phyloP scores from a whole-genome alignment of 768 basidiomycete genomes.

The Russula sp. region DNA sequence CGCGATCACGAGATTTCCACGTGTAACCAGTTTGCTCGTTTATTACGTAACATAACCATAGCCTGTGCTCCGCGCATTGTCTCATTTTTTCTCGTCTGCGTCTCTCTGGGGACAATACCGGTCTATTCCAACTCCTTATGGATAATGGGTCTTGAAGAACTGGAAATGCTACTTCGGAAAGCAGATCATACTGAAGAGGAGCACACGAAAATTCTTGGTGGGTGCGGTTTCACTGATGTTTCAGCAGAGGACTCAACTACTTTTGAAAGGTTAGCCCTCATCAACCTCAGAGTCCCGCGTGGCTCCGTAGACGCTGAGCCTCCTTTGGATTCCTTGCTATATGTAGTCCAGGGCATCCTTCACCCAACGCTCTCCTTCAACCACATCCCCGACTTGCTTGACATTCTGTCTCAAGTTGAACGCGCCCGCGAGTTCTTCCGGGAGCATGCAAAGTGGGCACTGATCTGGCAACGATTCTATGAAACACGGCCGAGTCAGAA shows the following conservation, averaged over 20 bases:
- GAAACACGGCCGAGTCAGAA: conserved; percentile 9
- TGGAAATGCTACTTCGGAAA: conserved; percentile 12
- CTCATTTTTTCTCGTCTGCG: background rate
- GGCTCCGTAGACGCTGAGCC: conserved; percentile 2
- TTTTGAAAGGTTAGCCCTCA: conserved; percentile 13
- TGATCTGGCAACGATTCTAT: conserved; percentile 19
- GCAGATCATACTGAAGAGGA: conserved; percentile 12
- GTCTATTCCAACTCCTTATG: background rate
- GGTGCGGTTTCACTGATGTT: background rate
- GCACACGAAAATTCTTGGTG: conserved; percentile 7
- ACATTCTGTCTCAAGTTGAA: conserved; percentile 21
- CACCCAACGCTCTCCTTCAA: conserved; percentile 13
- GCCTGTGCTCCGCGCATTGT: no score
- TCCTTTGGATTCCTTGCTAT: conserved; percentile 1
- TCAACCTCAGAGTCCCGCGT: conserved; percentile 4
- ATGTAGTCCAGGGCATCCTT: conserved; percentile 13
- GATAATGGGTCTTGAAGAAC: conserved; percentile 12
- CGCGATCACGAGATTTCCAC: background rate
- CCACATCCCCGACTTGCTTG: conserved; percentile 17
- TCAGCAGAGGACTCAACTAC: background rate
- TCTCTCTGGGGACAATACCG: background rate
- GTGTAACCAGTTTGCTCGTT: background rate
- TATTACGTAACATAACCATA: background rate
- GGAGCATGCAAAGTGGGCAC: conserved; percentile 18
- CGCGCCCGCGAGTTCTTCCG: conserved; percentile 13